Percentiles rank a stretch among this genome's conserved stretches.
phyloP scores from a whole-genome alignment of 78 protist species.

The Thecamonas trahens region DNA sequence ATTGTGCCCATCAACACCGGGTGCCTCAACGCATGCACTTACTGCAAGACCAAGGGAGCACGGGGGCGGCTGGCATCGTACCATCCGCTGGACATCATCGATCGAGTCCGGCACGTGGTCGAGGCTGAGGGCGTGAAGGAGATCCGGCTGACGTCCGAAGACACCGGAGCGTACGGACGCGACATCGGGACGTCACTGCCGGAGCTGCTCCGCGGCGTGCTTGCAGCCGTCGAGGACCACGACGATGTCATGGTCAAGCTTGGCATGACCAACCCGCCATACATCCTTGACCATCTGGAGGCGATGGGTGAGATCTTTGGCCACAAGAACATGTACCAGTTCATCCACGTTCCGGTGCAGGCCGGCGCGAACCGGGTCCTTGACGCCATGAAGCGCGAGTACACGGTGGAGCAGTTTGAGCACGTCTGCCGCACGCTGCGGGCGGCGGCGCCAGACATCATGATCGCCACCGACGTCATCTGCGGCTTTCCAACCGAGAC shows the following conservation, averaged over 20 bases:
- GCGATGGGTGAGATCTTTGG: slow-evolving; percentile 16
- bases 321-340: slow-evolving; percentile 42
- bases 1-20: slow-evolving; percentile 55
- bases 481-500: slow-evolving; percentile 42
- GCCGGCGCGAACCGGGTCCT: slow-evolving; percentile 33
- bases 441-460: slow-evolving; percentile 25
- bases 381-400: slow-evolving; percentile 46
- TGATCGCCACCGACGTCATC: slow-evolving; percentile 57
- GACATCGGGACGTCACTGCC: slow-evolving; percentile 32
- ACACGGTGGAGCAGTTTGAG: slow-evolving; percentile 46
- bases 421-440: slow-evolving; percentile 2
- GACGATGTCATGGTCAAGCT: slow-evolving; percentile 49
- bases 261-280: slow-evolving; percentile 74
- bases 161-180: slow-evolving; percentile 60
- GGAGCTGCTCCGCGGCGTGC: slow-evolving; percentile 10
- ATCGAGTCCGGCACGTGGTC: slow-evolving; percentile 27
- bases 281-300: slow-evolving; percentile 40
- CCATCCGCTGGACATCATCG: slow-evolving; percentile 21
- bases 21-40: slow-evolving; percentile 62
- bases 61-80: slow-evolving; percentile 47
- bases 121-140: slow-evolving; percentile 48
- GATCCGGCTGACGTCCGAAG: slow-evolving; percentile 65
- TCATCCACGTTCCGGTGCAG: slow-evolving; percentile 68
- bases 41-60: slow-evolving; percentile 74
- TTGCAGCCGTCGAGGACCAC: too few relatives aligned